A percentile compares a stretch with the other conserved stretches of the same genome.
phyloP scores from a whole-genome alignment of 2,329 filamentous ascomycete genomes.

The Herpotrichia juniperi region DNA sequence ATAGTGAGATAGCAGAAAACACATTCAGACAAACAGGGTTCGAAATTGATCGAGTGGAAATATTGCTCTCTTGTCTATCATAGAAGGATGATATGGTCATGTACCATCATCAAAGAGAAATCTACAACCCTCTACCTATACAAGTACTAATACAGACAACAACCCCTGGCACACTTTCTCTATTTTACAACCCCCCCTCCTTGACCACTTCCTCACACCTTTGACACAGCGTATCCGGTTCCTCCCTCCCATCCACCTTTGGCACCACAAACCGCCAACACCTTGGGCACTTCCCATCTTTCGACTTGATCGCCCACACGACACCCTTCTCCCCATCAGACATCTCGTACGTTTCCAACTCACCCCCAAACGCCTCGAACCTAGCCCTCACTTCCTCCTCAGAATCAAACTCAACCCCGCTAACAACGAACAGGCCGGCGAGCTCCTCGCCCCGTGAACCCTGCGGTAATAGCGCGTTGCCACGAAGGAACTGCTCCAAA shows the following conservation, averaged over 20 bases:
- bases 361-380: constrained; percentile 3
- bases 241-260: constrained; percentile 31
- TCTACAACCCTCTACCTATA: no score
- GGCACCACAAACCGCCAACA: constrained; percentile 89
- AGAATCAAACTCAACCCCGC: constrained; percentile 34
- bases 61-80: no score
- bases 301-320: constrained; percentile 51
- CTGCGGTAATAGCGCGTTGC: not conserved
- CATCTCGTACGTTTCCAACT: constrained; percentile 25
- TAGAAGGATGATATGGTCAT: no score
- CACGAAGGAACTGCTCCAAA: not conserved
- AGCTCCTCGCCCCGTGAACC: constrained; percentile 32
- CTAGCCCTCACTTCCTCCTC: not conserved
- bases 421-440: constrained; percentile 51
- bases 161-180: no score
- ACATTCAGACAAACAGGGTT: no score
- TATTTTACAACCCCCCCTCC: constrained; percentile 2
- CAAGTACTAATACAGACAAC: no score
- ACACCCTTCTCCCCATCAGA: constrained; percentile 38
- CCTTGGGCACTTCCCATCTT: constrained; percentile 74
- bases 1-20: no score
- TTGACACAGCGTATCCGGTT: constrained; percentile 68
- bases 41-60: no score
- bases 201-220: constrained; percentile 73
- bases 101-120: no score